phyloP scores from a whole-genome alignment of 2,329 filamentous ascomycete genomes.

The Lecanicillium sp. region DNA sequence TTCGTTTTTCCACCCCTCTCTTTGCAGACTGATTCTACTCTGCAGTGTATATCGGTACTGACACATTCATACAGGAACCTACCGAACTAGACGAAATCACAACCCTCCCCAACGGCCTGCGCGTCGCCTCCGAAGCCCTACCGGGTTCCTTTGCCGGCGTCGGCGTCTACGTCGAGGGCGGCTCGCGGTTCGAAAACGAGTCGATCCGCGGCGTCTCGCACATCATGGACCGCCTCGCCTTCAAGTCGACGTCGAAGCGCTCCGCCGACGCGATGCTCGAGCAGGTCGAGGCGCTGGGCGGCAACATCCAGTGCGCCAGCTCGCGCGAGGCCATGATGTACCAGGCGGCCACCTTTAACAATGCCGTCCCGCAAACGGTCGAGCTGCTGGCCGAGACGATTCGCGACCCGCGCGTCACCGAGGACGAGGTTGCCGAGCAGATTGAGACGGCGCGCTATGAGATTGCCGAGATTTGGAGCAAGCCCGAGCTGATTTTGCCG shows the following conservation, averaged over 20 bases:
- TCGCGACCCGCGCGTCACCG: slow-evolving; percentile 73
- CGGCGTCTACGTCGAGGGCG: slow-evolving; percentile 91
- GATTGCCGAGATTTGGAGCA: slow-evolving; percentile 95
- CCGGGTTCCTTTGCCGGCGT: slow-evolving; percentile 93
- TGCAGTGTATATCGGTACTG: too few relatives aligned
- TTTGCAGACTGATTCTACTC: too few relatives aligned
- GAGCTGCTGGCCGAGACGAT: slow-evolving; percentile 90
- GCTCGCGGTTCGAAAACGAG: slow-evolving; percentile 86
- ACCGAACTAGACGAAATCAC: slow-evolving; percentile 83
- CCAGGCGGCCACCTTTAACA: slow-evolving; percentile 96
- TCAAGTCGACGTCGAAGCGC: slow-evolving; percentile 73
- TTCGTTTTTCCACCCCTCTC: slow-evolving; percentile 11
- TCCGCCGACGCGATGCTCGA: slow-evolving; percentile 81
- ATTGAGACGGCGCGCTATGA: slow-evolving; percentile 90
- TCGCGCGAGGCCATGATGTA: slow-evolving; percentile 97
- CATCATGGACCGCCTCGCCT: slow-evolving; percentile 90
- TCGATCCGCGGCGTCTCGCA: slow-evolving; percentile 85
- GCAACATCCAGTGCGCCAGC: slow-evolving; percentile 94
- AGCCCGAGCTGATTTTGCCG: slow-evolving; percentile 90
- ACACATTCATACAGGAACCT: slow-evolving; percentile 56
- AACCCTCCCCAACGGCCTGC: slow-evolving; percentile 82
- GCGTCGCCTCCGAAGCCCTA: slow-evolving; percentile 88
- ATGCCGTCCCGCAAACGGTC: slow-evolving; percentile 73
- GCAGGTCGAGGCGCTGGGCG: slow-evolving; percentile 77
- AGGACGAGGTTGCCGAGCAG: slow-evolving; percentile 80